Base-by-base conservation (phyloP, 129 eudicot species). In the Centaurea solstitialis region DNA sequence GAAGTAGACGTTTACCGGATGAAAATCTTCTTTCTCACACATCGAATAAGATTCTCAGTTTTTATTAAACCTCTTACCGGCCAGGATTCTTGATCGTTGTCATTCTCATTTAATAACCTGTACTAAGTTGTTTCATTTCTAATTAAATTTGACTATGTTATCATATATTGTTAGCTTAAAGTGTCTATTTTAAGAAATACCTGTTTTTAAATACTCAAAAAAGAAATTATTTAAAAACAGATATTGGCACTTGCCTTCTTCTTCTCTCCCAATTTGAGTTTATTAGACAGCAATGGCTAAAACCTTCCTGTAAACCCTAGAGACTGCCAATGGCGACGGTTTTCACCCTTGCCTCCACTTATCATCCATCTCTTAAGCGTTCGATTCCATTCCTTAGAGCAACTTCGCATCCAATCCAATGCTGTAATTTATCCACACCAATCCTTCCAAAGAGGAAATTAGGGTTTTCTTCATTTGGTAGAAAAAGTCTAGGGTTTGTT, bases 321-420 rank as follows among this genome's bases (percentile, higher is more conserved):
- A 9, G 20, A 50, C 70, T 4, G 13, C 72, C 83, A 82, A 83
- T 90, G 79, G 81, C 68, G 76, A 72, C 83, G 57, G 37, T 90
- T 73, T 81, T 90, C 65, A 38, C 89, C 39, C 77, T 85, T 23
- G 69, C 37, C 57, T 83, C 80, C 43, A 70, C 86, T 17, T 40
- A 9, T 37, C 87, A 9, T 37, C 87, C 79, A 24, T 68, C 83
- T 50, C 82, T n/a, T 39, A 88, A 81, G 22, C 62, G 28, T 30
- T 72, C 85, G 33, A 82, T 76, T 72, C 81, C 72, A 69, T 26
- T 39, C 47, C 57, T 21, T 10, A 68, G 12, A 50, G 50, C 84
- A 38, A 15, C 61, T 68, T 72, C 84, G 61, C 72, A 72, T 69
- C 73, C 81, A 74, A 82, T 64, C 74, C 43, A 70, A 64, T 47